A percentile compares a stretch with the other conserved stretches of the same genome.
Evolutionary conservation across 345 rosid genomes (phyloP).

Genomic region (Populus simonii): DNA sequence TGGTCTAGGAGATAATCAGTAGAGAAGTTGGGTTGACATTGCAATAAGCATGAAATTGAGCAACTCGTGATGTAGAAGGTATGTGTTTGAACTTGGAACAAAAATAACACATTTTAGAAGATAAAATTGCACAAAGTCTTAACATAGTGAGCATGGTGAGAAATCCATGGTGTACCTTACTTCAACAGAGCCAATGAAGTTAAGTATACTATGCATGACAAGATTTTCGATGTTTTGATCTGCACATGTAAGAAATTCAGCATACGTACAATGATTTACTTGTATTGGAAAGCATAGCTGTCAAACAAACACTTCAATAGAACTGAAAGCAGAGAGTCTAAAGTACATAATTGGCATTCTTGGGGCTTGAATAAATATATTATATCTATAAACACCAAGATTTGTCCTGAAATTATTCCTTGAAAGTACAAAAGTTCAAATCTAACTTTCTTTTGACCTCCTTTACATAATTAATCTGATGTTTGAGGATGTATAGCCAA

Average conservation of each 20-base stretch:
- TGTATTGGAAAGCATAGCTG: not conserved
- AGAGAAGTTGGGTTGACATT: constrained; percentile 91
- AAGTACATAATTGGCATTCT: not conserved
- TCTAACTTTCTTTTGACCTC: not conserved
- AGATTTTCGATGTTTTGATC: constrained; percentile 70
- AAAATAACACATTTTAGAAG: constrained; percentile 36
- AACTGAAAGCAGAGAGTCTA: not conserved
- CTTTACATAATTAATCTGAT: not conserved
- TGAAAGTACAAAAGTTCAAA: not conserved
- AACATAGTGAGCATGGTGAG: not conserved
- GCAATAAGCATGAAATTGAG: constrained; percentile 78
- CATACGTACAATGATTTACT: not conserved
- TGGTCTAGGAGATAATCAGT: constrained; percentile 68
- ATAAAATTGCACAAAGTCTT: constrained; percentile 3
- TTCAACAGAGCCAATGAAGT: constrained; percentile 68
- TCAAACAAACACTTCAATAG: not conserved
- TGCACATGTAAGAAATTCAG: constrained; percentile 38
- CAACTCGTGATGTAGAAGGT: constrained; percentile 85
- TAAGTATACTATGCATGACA: constrained; percentile 73
- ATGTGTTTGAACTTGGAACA: constrained; percentile 63
- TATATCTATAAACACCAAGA: not conserved
- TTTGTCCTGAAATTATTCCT: not conserved
- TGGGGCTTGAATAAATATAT: not conserved
- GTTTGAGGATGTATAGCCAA: not conserved
- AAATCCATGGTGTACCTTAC: constrained; percentile 54